These are phyloP conservation scores for Sphenostylis stenocarpa DNA, from an alignment of 306 rosid species.

Conservation along the genomic window DNA sequence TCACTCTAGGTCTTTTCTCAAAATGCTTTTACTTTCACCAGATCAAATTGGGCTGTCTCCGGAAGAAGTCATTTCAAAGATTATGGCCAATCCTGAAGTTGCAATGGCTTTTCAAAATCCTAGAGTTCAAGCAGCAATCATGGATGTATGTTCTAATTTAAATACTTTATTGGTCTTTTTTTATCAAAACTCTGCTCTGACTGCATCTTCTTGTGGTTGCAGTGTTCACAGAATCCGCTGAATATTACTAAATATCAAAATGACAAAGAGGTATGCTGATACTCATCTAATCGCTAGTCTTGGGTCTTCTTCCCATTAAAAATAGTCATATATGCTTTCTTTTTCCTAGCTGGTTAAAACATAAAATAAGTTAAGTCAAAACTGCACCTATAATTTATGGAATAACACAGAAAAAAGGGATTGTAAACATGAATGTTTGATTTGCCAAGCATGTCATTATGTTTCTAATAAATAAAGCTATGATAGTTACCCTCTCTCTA, in stretches of 20 bases:
- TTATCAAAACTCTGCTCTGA: conserved; percentile 31
- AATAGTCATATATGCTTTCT: not conserved
- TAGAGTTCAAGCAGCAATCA: conserved; percentile 94
- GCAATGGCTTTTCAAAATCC: conserved; percentile 99
- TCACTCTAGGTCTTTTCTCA: conserved; percentile 1
- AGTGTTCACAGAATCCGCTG: conserved; percentile 94
- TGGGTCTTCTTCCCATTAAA: not conserved
- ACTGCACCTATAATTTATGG: too few relatives aligned
- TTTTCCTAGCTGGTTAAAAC: not conserved
- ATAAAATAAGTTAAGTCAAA: not conserved
- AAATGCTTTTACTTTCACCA: conserved; percentile 42
- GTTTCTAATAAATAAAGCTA: not conserved
- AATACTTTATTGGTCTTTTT: not conserved
- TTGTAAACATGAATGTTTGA: not conserved
- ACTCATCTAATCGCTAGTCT: not conserved
- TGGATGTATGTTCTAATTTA: conserved; percentile 74
- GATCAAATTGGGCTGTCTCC: conserved; percentile 98
- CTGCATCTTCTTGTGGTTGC: conserved; percentile 47
- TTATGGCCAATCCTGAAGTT: conserved; percentile 95
- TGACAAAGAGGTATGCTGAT: conserved; percentile 84
- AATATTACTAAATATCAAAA: conserved; percentile 93
- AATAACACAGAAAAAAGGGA: too few relatives aligned
- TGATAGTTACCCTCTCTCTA: not conserved
- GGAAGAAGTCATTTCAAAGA: conserved; percentile 91
- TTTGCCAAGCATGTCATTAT: not conserved